These are phyloP conservation scores for Fusarium nodosum DNA, from an alignment of 2,329 filamentous ascomycete genomes.

Conservation along the genomic window DNA sequence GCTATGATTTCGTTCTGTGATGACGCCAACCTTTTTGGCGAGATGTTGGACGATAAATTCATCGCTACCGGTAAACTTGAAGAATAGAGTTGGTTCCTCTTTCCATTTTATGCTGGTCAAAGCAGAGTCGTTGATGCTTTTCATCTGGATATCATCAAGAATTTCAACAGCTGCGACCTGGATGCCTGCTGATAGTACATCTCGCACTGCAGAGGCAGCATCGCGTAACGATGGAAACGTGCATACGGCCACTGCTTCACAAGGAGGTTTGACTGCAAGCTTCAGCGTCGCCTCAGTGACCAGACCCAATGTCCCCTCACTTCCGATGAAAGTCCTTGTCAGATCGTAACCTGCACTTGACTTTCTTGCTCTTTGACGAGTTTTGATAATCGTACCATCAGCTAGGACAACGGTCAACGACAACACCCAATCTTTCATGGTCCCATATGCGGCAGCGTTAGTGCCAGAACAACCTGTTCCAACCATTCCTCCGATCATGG, in stretches of 20 bases:
- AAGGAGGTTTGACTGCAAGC: slow-evolving; percentile 79
- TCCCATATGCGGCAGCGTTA: slow-evolving; percentile 84
- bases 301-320: slow-evolving; percentile 83
- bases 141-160: slow-evolving; percentile 91
- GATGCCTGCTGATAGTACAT: slow-evolving; percentile 78
- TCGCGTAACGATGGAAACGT: slow-evolving; percentile 82
- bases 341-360: slow-evolving; percentile 87
- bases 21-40: slow-evolving; percentile 75
- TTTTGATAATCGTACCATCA: slow-evolving; percentile 84
- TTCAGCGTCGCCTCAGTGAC: slow-evolving; percentile 79
- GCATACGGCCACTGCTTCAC: slow-evolving; percentile 82
- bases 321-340: slow-evolving; percentile 84
- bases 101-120: slow-evolving; percentile 78
- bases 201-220: slow-evolving; percentile 78
- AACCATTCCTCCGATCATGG: slow-evolving; percentile 86
- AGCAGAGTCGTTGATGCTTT: slow-evolving; percentile 80
- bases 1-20: slow-evolving; percentile 68
- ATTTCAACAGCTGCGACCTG: slow-evolving; percentile 85
- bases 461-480: slow-evolving; percentile 83
- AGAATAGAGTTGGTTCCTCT: slow-evolving; percentile 82
- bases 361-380: slow-evolving; percentile 79
- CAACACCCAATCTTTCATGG: slow-evolving; percentile 90
- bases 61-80: slow-evolving; percentile 87
- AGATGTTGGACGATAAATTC: slow-evolving; percentile 83
- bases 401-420: slow-evolving; percentile 84